Percentiles rank a stretch among this genome's conserved stretches.
Evolutionary conservation across 202 grass and related monocot genomes (phyloP).

Genomic region (Elaeis oleifera): DNA sequence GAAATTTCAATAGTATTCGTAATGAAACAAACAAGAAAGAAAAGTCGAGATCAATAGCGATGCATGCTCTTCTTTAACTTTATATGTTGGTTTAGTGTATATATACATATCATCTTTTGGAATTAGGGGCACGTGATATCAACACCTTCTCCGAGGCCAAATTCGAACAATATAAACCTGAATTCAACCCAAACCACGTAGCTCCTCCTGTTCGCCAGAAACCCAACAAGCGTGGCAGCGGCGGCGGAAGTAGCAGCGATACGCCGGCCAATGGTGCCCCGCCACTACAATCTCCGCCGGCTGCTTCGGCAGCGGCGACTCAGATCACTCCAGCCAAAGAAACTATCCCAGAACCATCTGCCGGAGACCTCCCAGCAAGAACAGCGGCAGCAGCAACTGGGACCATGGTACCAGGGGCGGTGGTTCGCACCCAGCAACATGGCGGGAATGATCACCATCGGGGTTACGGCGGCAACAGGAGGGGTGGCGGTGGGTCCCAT

Average conservation of each 20-base stretch:
- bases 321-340: no score
- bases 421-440: background rate
- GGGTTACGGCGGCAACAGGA: constrained; percentile 49
- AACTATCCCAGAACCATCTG: background rate
- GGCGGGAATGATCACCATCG: constrained; percentile 20
- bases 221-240: constrained; percentile 1
- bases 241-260: background rate
- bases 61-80: background rate
- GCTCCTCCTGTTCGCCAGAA: background rate
- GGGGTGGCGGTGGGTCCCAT: constrained; percentile 36
- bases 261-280: background rate
- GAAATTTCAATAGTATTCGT: no score
- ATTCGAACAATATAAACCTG: constrained; percentile 7
- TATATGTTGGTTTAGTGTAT: background rate
- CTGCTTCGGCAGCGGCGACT: background rate
- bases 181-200: background rate
- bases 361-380: background rate
- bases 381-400: background rate
- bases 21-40: no score
- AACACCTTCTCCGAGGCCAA: background rate
- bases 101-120: background rate
- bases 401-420: background rate
- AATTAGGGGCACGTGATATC: background rate
- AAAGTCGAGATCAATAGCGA: no score
- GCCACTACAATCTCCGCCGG: background rate